Conservation (phyloP, 495 filamentous ascomycete genomes). For the Aspergillus leporis region DNA sequence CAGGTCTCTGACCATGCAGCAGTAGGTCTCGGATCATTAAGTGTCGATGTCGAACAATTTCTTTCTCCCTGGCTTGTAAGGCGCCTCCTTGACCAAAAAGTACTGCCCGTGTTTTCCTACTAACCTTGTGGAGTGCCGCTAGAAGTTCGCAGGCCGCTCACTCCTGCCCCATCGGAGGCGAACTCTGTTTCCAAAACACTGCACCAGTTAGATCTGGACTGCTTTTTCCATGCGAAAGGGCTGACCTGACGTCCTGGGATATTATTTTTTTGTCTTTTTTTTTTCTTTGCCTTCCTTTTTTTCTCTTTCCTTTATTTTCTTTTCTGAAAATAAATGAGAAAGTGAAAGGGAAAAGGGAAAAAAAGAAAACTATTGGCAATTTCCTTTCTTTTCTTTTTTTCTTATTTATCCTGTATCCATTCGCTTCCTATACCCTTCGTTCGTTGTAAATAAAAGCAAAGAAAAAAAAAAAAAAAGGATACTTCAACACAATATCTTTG, state of each 20-base stretch:
- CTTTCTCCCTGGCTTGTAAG: conserved; percentile 14
- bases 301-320: conserved; percentile 6
- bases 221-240: conserved; percentile 17
- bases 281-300: conserved; percentile 9
- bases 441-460: conserved; percentile 24
- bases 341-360: background rate
- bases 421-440: conserved; percentile 19
- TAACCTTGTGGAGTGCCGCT: conserved; percentile 21
- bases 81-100: conserved; percentile 8
- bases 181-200: conserved; percentile 8
- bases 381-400: conserved; percentile 11
- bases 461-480: background rate
- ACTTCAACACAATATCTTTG: conserved; percentile 19
- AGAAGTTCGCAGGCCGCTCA: conserved; percentile 16
- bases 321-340: background rate
- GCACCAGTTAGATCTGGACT: conserved; percentile 14
- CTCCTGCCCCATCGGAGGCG: conserved; percentile 15
- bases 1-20: conserved; percentile 23
- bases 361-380: background rate
- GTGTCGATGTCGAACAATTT: conserved; percentile 19
- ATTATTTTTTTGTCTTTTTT: conserved; percentile 16
- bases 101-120: conserved; percentile 11
- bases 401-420: conserved; percentile 15
- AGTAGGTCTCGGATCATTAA: conserved; percentile 16
- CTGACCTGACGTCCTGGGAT: conserved; percentile 13